Evolutionary conservation across 768 basidiomycete genomes (phyloP).

Genomic region (Favolaschia claudopus): DNA sequence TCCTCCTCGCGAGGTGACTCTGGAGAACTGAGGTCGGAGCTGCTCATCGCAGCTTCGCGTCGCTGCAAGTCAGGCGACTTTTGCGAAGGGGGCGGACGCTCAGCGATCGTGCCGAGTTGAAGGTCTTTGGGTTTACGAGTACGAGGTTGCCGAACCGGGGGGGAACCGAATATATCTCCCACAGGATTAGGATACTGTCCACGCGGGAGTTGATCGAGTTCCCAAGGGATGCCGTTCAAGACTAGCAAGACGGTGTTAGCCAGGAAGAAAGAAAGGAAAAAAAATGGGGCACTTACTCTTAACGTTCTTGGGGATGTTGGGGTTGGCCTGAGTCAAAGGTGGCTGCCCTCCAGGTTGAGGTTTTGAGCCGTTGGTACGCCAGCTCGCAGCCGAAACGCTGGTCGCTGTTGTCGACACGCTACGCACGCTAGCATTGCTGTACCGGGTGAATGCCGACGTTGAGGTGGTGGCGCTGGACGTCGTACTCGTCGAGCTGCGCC

Average conservation of each 20-base stretch:
- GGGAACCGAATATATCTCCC: slow-evolving; percentile 69
- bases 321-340: slow-evolving; percentile 25
- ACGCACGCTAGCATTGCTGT: slow-evolving; percentile 76
- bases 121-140: slow-evolving; percentile 72
- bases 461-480: slow-evolving; percentile 73
- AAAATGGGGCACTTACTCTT: slow-evolving; percentile 64
- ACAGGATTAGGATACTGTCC: slow-evolving; percentile 66
- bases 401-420: slow-evolving; percentile 85
- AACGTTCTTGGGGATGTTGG: slow-evolving; percentile 69
- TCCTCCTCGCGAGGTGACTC: slow-evolving; percentile 51
- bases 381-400: slow-evolving; percentile 76
- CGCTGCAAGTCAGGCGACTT: slow-evolving; percentile 58
- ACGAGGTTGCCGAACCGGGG: slow-evolving; percentile 68
- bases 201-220: slow-evolving; percentile 72
- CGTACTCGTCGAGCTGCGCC: slow-evolving; percentile 81
- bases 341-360: slow-evolving; percentile 26
- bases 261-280: slow-evolving; percentile 16
- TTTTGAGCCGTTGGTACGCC: slow-evolving; percentile 57
- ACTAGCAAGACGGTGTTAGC: slow-evolving; percentile 50
- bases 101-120: slow-evolving; percentile 77
- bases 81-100: slow-evolving; percentile 58
- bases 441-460: slow-evolving; percentile 77
- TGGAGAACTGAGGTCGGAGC: slow-evolving; percentile 63
- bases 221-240: slow-evolving; percentile 82
- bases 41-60: slow-evolving; percentile 76